Evolutionary conservation across 306 rosid species (phyloP), one percentile per base, ranked within the genome.

Genomic region (Ormosia semicastrata): DNA sequence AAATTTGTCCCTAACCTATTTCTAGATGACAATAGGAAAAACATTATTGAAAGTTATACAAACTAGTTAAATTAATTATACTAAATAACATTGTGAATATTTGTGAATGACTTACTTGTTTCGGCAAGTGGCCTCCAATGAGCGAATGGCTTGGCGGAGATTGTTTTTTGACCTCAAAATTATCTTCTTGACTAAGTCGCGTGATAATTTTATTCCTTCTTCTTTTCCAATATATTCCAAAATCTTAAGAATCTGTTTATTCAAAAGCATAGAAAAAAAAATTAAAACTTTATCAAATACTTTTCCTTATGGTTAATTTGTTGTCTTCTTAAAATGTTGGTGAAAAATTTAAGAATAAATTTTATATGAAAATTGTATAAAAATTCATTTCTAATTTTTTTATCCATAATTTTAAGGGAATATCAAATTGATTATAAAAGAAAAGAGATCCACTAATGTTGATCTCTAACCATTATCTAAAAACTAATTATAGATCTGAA

Each of bases 131-230:
- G 97, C 98, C 89, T 94, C 97, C 12, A 92, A 84, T 5, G 98
- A 90, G 53, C 97, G 97, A 84, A 93, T 82, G 68, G 97, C 97
- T 81, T 90, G 97, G 13, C 94, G 88, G 37, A 89, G 90, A 83
- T 88, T 94, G 78, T 88, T 91, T 53, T 75, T 90, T 11, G 97
- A 90, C 77, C 81, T 84, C 43, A 81, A 87, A 46, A 88, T 84
- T 1, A 94, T 86, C 82, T 78, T 88, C 32, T 83, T 76, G 1
- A 90, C 85, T 41, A 90, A 39, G 65, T 71, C 75, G 29, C 1
- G 54, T 7, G 94, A 86, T 82, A 91, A 52, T 49, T 83, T 80
- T 67, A 86, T 88, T 62, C 89, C 87, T 89, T 94, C 90, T 69
- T 84, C 9, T 24, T 76, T 68, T 47, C 89, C 89, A 76, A 93